Conservation (phyloP, 1,284 basidiomycete species). For the Neonothopanus nambi region DNA sequence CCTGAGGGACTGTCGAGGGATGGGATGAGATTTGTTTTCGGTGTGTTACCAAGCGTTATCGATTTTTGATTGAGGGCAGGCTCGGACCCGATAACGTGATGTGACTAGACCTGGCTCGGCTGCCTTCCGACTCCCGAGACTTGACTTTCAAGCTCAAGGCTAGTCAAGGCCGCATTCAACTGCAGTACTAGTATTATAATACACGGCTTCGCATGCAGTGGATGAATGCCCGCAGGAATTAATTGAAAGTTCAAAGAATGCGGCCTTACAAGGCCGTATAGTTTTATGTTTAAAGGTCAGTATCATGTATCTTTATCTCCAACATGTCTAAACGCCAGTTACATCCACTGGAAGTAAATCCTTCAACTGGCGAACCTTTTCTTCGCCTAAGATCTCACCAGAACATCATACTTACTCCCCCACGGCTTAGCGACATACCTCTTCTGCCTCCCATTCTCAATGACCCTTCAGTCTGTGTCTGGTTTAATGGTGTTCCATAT, state of each 20-base stretch:
- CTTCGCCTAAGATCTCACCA: constrained; percentile 48
- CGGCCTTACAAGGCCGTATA: no score
- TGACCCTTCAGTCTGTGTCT: constrained; percentile 46
- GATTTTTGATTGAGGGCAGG: constrained; percentile 2
- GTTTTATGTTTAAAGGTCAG: no score
- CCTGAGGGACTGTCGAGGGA: constrained; percentile 15
- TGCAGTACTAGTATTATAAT: no score
- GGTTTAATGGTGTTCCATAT: constrained; percentile 47
- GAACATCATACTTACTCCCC: constrained; percentile 61
- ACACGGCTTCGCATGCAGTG: no score
- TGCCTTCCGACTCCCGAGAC: no score
- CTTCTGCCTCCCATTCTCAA: constrained; percentile 43
- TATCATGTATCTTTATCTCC: constrained; percentile 20
- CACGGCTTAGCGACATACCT: constrained; percentile 46
- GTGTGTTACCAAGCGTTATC: constrained; percentile 14
- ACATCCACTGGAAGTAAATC: constrained; percentile 43
- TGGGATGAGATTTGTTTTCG: constrained; percentile 1
- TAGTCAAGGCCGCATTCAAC: no score
- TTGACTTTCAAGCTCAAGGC: no score
- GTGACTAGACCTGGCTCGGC: not conserved
- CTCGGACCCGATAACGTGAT: not conserved
- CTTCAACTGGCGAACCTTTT: constrained; percentile 50
- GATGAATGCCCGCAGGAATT: no score
- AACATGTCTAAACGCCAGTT: constrained; percentile 30
- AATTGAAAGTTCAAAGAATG: no score